These are phyloP conservation scores for Pleomassaria siparia DNA, from an alignment of 2,329 filamentous ascomycete species.

Conservation along the genomic window DNA sequence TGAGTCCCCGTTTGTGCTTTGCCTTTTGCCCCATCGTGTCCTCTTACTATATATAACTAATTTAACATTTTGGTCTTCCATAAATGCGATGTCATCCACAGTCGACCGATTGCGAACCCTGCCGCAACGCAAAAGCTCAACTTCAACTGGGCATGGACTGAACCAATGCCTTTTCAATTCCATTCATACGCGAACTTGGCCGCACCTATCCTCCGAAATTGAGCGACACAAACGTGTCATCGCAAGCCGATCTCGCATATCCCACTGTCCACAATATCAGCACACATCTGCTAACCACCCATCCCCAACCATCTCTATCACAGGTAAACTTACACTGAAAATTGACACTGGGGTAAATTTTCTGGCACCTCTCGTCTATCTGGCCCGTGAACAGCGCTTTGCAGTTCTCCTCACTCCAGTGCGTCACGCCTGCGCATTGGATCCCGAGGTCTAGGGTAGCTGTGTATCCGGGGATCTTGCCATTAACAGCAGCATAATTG, in stretches of 20 bases:
- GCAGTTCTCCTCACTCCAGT: not conserved
- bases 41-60: too few species aligned
- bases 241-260: not conserved
- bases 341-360: not conserved
- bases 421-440: not conserved
- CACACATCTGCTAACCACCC: not conserved
- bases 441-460: not conserved
- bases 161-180: not conserved
- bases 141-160: not conserved
- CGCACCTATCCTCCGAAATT: slow-evolving; percentile 1
- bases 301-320: not conserved
- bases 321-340: not conserved
- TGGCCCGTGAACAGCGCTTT: not conserved
- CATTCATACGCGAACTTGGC: too few species aligned
- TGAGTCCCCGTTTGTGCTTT: too few species aligned
- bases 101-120: too few species aligned
- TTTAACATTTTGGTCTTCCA: too few species aligned
- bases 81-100: too few species aligned
- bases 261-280: not conserved
- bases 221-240: not conserved
- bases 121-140: not conserved
- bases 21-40: too few species aligned
- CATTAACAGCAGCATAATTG: not conserved
- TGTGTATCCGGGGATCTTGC: not conserved
- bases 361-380: not conserved